phyloP scores from a whole-genome alignment of 352 stramenopile genomes.

The Stephanocyclus meneghinianus region DNA sequence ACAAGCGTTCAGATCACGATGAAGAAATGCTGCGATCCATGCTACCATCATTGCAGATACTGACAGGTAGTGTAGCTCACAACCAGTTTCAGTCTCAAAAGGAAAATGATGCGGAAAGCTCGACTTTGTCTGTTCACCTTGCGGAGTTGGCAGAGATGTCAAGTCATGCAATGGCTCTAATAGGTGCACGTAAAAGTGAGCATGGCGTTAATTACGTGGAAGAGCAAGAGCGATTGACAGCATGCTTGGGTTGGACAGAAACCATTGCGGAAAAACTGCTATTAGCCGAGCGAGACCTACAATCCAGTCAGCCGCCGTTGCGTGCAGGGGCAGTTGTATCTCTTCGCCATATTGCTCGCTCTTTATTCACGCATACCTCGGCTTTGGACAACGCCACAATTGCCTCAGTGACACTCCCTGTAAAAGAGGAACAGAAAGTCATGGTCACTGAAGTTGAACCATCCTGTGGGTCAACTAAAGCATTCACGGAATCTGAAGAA shows the following conservation, averaged over 20 bases:
- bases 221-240: not conserved
- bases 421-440: slow-evolving; percentile 3
- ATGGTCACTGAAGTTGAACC: slow-evolving; percentile 41
- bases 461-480: slow-evolving; percentile 1
- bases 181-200: slow-evolving; percentile 51
- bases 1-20: slow-evolving; percentile 57
- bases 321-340: slow-evolving; percentile 71
- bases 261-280: slow-evolving; percentile 40
- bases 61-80: slow-evolving; percentile 24
- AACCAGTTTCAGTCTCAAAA: slow-evolving; percentile 3
- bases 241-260: slow-evolving; percentile 28
- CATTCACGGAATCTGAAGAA: slow-evolving; percentile 23
- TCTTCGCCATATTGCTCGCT: slow-evolving; percentile 65
- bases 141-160: slow-evolving; percentile 76
- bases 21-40: slow-evolving; percentile 66
- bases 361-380: slow-evolving; percentile 5
- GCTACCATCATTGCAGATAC: slow-evolving; percentile 47
- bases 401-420: not conserved
- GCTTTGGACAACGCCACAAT: not conserved
- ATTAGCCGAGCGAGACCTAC: slow-evolving; percentile 63
- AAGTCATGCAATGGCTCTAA: slow-evolving; percentile 73
- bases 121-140: slow-evolving; percentile 2
- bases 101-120: not conserved
- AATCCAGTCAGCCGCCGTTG: slow-evolving; percentile 70
- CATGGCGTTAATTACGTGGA: not conserved